Conservation (phyloP, 768 basidiomycete species). For the Hypsizygus marmoreus region DNA sequence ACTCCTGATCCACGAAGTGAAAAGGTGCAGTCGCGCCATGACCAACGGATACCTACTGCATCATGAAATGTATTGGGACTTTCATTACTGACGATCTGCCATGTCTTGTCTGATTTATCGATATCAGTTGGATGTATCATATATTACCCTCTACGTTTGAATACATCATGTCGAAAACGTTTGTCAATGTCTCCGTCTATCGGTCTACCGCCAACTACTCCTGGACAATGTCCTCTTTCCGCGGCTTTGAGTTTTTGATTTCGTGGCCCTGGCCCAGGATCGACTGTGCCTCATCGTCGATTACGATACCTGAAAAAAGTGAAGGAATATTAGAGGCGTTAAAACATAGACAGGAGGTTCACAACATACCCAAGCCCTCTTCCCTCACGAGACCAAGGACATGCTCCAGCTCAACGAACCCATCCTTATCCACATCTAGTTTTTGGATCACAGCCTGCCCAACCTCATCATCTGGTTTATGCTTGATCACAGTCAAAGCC, state of each 20-base stretch:
- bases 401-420: conserved; percentile 93
- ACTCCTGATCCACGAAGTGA: conserved; percentile 29
- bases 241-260: conserved; percentile 76
- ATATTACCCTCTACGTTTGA: conserved; percentile 19
- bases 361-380: conserved; percentile 71
- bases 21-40: conserved; percentile 5
- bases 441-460: conserved; percentile 88
- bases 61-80: conserved; percentile 2
- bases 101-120: conserved; percentile 12
- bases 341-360: background rate
- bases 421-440: conserved; percentile 94
- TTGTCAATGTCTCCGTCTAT: conserved; percentile 6
- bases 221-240: conserved; percentile 95
- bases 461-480: conserved; percentile 87
- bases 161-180: conserved; percentile 9
- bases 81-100: conserved; percentile 8
- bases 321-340: conserved; percentile 7
- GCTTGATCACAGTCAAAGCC: conserved; percentile 91
- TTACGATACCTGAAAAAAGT: conserved; percentile 63
- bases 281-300: conserved; percentile 83
- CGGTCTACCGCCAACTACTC: conserved; percentile 41
- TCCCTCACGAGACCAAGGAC: conserved; percentile 87
- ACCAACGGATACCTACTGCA: conserved; percentile 1
- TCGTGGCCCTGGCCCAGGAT: conserved; percentile 84
- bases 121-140: conserved; percentile 22